Base-by-base conservation (phyloP, 1,139 yeast genomes). In the Lizanozyma gosingica region DNA sequence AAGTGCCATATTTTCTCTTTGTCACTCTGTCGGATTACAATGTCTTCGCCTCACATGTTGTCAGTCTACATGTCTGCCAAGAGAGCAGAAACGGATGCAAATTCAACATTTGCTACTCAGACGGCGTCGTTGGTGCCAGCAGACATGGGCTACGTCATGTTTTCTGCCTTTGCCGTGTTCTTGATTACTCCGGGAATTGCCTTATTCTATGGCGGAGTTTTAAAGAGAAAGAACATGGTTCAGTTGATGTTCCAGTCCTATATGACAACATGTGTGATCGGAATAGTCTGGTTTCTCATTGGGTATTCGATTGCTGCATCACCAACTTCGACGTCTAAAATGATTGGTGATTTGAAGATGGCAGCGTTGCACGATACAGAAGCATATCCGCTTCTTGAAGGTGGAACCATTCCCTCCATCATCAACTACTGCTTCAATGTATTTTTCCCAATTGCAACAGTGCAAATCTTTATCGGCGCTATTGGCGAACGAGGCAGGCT, bases 131-230 rank as follows among this genome's bases (percentile, higher is more conserved):
- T 22, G 29, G 29, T 22, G 6, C 29, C 59, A 1, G 55, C 59
- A 14, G 70, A 65, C 45, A 63, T 65, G 64, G 67, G 54, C 6
- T 65, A 63, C 44, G 57, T 63, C 15, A 43, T 65, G 53, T 56
- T 63, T 43, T 63, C 66, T 42, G 57, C 73, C 0, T 67, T 67
- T 32, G 65, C 65, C 17, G 69, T 69, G 37, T 59, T 64, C 48
- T 60, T 68, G 38, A 60, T 69, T 44, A 67, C 73, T 1, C 74
- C 75, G 2, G 74, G 63, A 18, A 67, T 69, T 47, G 68, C 71
- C 17, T 46, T 69, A 39, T 67, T 66, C 47, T 69, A 69, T 43
- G 65, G 66, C 34, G 73, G 73, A 35, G 55, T 57, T 2, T 49
- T 65, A 35, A 60, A 54, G 42, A 55, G 66, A 44, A 61, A 68